Evolutionary conservation across 306 rosid species (phyloP).

Genomic region (Fragaria ananassa): DNA sequence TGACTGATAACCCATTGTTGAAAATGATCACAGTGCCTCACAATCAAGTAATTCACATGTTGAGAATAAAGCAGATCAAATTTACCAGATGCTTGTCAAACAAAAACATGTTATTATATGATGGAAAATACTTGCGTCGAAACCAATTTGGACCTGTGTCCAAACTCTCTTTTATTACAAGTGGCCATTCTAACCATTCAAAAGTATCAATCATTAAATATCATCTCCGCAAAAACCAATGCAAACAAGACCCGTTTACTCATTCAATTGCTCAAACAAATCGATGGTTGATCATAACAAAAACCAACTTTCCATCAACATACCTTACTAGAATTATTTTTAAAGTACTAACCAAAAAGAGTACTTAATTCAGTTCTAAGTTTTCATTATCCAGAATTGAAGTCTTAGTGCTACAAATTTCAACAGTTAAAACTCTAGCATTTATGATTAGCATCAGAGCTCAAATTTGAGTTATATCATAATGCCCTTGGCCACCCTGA

Average conservation of each 20-base stretch:
- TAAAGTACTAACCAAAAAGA: background rate
- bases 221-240: too few relatives aligned
- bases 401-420: background rate
- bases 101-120: too few relatives aligned
- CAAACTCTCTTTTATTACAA: too few relatives aligned
- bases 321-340: background rate
- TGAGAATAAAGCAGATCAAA: background rate
- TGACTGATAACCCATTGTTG: background rate
- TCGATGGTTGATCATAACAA: background rate
- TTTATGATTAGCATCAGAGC: background rate
- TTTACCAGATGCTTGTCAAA: background rate
- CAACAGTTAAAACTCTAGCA: background rate
- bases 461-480: background rate
- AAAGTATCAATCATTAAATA: too few relatives aligned
- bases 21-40: background rate
- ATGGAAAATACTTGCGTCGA: too few relatives aligned
- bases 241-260: too few relatives aligned
- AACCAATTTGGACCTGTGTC: too few relatives aligned
- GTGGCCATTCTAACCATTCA: too few relatives aligned
- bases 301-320: background rate
- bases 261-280: too few relatives aligned
- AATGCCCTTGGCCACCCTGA: slow-evolving; percentile 4
- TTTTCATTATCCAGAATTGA: background rate
- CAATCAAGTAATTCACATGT: background rate
- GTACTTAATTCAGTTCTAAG: background rate